Evolutionary conservation across 306 rosid species (phyloP), one percentile per base, ranked within the genome.

Genomic region (Betula pendula): DNA sequence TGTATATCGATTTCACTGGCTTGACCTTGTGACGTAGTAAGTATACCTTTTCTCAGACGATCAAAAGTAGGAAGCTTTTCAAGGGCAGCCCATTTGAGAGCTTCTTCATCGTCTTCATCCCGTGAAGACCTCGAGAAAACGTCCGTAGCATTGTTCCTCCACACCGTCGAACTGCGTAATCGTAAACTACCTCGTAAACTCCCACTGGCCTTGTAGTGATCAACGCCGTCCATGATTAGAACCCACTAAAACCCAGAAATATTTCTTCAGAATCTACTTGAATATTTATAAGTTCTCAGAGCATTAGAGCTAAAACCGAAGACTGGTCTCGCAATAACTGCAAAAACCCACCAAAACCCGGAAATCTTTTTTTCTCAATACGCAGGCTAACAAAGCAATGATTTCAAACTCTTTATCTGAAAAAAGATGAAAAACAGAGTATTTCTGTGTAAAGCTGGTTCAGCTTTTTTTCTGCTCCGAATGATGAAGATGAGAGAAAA

Each of bases 31-130:
- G 55, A 51, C 0, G 20, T 52, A 0, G 76, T 83, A 3, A 83
- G 40, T 50, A 83, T 19, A 2, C 86, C 86, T 83, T 65, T 83
- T 77, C 68, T 79, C 52, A 83, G 33, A 45, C 86, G 83, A 2
- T 16, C 27, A 56, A 51, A 74, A 13, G 86, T 83, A 1, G 86
- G 86, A 60, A 83, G 83, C 66, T 74, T 83, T 16, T 83, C 80
- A 42, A 83, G 74, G 17, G 86, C 80, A 49, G 86, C 86, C 86
- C 86, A 83, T 55, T 71, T 83, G 3, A 83, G 77, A 44, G 80
- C 83, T 20, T 79, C 83, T 31, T 83, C 83, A 8, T 83, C 86
- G 1, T 83, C 86, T 71, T 73, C 86, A 0, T 52, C 59, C 6
- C 62, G 70, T 4, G 73, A 38, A n/a, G 86, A 78, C 27, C 24